Conservation (phyloP, 768 basidiomycete genomes). For the Agaricus bisporus region DNA sequence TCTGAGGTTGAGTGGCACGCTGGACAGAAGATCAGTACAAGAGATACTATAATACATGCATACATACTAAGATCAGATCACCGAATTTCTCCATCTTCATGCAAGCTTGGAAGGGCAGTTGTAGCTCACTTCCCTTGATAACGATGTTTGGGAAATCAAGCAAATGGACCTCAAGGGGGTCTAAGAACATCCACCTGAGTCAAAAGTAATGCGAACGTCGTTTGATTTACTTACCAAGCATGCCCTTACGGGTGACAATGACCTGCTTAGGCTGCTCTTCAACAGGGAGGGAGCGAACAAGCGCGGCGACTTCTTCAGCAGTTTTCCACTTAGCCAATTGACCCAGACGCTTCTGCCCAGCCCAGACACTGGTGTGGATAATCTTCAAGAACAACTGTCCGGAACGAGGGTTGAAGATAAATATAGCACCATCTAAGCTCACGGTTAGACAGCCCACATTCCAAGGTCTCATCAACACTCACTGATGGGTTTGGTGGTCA, state of each 20-base stretch:
- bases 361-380: conserved; percentile 99
- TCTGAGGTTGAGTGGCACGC: conserved; percentile 97
- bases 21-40: conserved; percentile 21
- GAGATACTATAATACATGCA: conserved; percentile 12
- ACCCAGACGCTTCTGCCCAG: conserved; percentile 98
- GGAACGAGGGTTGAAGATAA: conserved; percentile 99
- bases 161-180: conserved; percentile 95
- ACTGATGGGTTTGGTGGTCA: conserved; percentile 99
- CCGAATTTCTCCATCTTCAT: conserved; percentile 99
- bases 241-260: conserved; percentile 99
- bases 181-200: conserved; percentile 27
- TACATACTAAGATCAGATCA: conserved; percentile 81
- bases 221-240: conserved; percentile 65
- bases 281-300: conserved; percentile 96
- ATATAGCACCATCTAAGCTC: conserved; percentile 79
- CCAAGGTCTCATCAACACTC: conserved; percentile 18
- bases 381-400: conserved; percentile 98
- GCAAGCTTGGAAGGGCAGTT: conserved; percentile 98
- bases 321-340: conserved; percentile 99
- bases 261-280: conserved; percentile 99
- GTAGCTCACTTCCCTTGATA: conserved; percentile 98
- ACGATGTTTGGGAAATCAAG: conserved; percentile 99
- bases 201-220: not conserved
- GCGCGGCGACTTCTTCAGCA: conserved; percentile 98
- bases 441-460: conserved; percentile 8